phyloP scores from a whole-genome alignment of 208 protist genomes.

The Balamuthia mandrillaris region DNA sequence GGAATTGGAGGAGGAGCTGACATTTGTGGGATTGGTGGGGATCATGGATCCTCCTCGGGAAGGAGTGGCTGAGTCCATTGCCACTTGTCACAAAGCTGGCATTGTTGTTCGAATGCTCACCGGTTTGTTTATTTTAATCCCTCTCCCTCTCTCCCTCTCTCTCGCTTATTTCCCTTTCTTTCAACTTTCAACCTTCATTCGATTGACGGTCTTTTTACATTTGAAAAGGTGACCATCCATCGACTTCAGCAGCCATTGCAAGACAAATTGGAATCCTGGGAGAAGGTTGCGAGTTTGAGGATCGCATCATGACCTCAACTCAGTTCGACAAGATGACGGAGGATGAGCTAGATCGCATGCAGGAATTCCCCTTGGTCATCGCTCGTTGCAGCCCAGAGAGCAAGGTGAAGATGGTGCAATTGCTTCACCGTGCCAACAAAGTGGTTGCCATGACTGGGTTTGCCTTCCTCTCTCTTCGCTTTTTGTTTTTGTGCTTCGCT shows the following conservation, averaged over 20 bases:
- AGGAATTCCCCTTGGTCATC: slow-evolving; percentile 80
- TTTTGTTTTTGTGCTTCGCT: too few species aligned
- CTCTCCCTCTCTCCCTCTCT: too few species aligned
- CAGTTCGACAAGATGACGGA: slow-evolving; percentile 39
- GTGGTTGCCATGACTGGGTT: slow-evolving; percentile 85
- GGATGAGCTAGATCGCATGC: too few species aligned
- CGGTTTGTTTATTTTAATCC: background rate
- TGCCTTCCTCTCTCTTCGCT: too few species aligned
- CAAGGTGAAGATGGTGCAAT: slow-evolving; percentile 55
- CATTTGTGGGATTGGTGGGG: slow-evolving; percentile 83
- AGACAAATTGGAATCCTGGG: slow-evolving; percentile 81
- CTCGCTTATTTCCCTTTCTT: too few species aligned
- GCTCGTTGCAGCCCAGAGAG: slow-evolving; percentile 57
- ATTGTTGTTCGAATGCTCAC: slow-evolving; percentile 38
- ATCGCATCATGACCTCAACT: slow-evolving; percentile 25
- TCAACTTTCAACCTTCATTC: too few species aligned
- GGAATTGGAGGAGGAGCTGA: slow-evolving; percentile 82
- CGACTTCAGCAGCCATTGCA: slow-evolving; percentile 81
- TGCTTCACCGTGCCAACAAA: slow-evolving; percentile 38
- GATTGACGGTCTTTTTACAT: too few species aligned
- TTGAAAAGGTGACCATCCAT: slow-evolving; percentile 84
- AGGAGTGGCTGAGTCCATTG: slow-evolving; percentile 83
- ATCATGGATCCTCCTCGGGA: slow-evolving; percentile 90
- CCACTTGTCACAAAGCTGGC: background rate
- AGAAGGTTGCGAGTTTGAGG: background rate